These are phyloP conservation scores for Aspergillus sp. DNA, from an alignment of 2,329 filamentous ascomycete species.

Conservation along the genomic window DNA sequence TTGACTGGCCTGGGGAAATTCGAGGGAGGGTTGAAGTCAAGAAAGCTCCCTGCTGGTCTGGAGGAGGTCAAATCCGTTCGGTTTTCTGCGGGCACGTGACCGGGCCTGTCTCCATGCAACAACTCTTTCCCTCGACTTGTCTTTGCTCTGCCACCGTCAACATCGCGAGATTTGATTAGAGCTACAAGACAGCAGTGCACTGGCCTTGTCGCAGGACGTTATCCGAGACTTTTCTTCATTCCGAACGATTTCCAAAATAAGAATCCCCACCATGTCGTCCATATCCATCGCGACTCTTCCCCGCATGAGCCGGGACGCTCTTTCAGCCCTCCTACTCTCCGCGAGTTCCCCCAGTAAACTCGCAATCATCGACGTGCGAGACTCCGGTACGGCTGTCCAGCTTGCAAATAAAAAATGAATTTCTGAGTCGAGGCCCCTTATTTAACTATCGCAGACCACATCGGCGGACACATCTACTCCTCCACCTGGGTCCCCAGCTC, in stretches of 20 bases:
- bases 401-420: neutral
- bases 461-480: slow-evolving; percentile 84
- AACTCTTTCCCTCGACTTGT: neutral
- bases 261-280: slow-evolving; percentile 45
- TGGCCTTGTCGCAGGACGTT: neutral
- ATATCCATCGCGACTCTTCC: slow-evolving; percentile 62
- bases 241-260: neutral
- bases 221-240: too few relatives aligned
- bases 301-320: slow-evolving; percentile 67
- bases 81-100: slow-evolving; percentile 20
- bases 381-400: slow-evolving; percentile 54
- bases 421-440: neutral
- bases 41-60: neutral
- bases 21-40: slow-evolving; percentile 3
- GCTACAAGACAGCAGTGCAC: neutral
- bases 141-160: neutral
- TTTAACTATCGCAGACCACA: slow-evolving; percentile 62
- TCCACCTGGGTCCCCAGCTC: slow-evolving; percentile 73
- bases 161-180: too few relatives aligned
- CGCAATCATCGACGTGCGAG: slow-evolving; percentile 85
- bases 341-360: slow-evolving; percentile 50
- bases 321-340: slow-evolving; percentile 64
- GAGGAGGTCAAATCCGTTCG: slow-evolving; percentile 1
- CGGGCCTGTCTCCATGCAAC: neutral
- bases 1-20: neutral